These are phyloP conservation scores for Ascochyta clinopodiicola DNA, from an alignment of 2,329 filamentous ascomycete species.

Conservation along the genomic window DNA sequence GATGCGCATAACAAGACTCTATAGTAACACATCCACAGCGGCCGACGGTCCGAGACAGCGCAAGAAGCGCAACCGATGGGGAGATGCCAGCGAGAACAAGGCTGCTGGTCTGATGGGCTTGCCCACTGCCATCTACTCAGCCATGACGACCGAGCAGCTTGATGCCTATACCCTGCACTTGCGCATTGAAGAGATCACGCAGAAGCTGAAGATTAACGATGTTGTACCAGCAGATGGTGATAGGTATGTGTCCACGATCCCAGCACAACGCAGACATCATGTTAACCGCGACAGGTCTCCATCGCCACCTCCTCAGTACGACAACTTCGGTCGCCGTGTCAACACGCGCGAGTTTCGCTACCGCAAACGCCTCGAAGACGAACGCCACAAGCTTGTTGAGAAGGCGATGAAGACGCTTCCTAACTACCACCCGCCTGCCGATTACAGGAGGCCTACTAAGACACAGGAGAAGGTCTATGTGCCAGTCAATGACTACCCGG, in stretches of 20 bases:
- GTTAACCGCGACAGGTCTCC: constrained; percentile 71
- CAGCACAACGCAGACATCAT: too few relatives aligned
- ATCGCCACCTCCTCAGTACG: constrained; percentile 94
- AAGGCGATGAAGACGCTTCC: constrained; percentile 99
- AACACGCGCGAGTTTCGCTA: constrained; percentile 99
- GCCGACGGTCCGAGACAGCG: constrained; percentile 82
- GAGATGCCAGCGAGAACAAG: constrained; percentile 97
- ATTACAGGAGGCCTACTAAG: constrained; percentile 98
- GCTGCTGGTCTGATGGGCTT: constrained; percentile 97
- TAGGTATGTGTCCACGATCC: constrained; percentile 67
- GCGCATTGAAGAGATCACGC: constrained; percentile 98
- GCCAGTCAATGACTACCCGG: constrained; percentile 99
- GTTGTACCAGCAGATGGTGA: constrained; percentile 97
- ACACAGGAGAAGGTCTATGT: constrained; percentile 99
- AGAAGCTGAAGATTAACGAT: constrained; percentile 99
- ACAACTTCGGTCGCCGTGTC: constrained; percentile 98
- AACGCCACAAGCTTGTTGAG: constrained; percentile 97
- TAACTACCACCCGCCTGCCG: constrained; percentile 98
- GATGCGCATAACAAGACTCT: not conserved
- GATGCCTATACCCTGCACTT: constrained; percentile 96
- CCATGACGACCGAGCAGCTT: constrained; percentile 98
- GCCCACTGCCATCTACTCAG: constrained; percentile 92
- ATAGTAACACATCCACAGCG: constrained; percentile 33
- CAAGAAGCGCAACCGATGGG: constrained; percentile 99
- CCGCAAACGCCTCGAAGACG: constrained; percentile 96